A percentile compares a stretch with the other conserved stretches of the same genome.
These are phyloP conservation scores for Mortierella sp. DNA, from an alignment of 371 early-diverging fungal genomes.

Conservation along the genomic window DNA sequence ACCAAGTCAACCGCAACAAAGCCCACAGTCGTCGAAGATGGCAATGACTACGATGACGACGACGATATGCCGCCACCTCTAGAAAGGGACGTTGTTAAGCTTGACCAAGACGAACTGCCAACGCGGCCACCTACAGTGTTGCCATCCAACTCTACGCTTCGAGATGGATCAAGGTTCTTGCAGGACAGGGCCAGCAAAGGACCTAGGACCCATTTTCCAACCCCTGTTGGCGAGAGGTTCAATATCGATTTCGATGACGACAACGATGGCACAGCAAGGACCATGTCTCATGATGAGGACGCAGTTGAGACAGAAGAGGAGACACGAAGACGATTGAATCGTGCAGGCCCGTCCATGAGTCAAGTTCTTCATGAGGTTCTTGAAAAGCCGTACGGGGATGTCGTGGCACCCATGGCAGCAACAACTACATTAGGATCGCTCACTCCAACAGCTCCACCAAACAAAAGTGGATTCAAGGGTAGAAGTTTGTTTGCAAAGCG, in stretches of 20 bases:
- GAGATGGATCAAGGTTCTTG: conserved; percentile 35
- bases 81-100: conserved; percentile 45
- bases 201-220: conserved; percentile 43
- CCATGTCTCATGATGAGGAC: conserved; percentile 3
- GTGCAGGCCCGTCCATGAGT: conserved; percentile 37
- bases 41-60: conserved; percentile 40
- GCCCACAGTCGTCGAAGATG: conserved; percentile 36
- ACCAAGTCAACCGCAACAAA: conserved; percentile 9
- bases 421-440: conserved; percentile 34
- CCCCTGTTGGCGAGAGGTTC: conserved; percentile 32
- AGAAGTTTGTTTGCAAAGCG: conserved; percentile 48
- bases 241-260: conserved; percentile 41
- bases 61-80: conserved; percentile 50
- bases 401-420: conserved; percentile 28
- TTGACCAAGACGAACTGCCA: conserved; percentile 49
- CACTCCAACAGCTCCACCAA: conserved; percentile 8
- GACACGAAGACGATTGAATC: conserved; percentile 23
- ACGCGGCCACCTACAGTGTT: conserved; percentile 16
- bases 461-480: conserved; percentile 30
- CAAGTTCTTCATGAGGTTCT: conserved; percentile 39
- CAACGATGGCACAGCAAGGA: neutral
- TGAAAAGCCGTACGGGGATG: conserved; percentile 41
- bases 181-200: conserved; percentile 40
- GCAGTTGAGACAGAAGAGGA: conserved; percentile 42
- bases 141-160: conserved; percentile 13